Evolutionary conservation across 768 basidiomycete genomes (phyloP), one percentile per base, ranked within the genome.

Genomic region (Russula sp.): DNA sequence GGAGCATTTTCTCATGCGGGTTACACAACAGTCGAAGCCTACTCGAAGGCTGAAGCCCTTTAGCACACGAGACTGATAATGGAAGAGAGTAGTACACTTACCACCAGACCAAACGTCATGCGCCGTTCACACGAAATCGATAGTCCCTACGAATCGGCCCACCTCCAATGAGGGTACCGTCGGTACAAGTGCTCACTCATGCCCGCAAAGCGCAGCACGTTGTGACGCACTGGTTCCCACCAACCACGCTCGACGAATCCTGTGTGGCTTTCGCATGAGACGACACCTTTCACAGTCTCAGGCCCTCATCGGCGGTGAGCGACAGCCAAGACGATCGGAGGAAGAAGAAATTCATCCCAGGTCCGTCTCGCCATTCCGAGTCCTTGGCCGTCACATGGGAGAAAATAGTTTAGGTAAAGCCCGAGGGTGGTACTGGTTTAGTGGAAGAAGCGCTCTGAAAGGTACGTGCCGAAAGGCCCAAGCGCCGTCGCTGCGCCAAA

Each of bases 321-420:
- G 83, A 83, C 5, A 90, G 92, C 73, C 89, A 89, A 0, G 83
- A 86, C 2, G 86, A 84, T 40, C 87, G 86, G 5, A 93, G 75
- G 72, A 92, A 86, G 68, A 88, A 89, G 16, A 84, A 75, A 71
- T 93, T 92, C 77, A 93, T 90, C 0, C 85, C 84, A 0, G 89
- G 89, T 46, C 72, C 69, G 71, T 94, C 92, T n/a, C 89, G 83
- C 89, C 90, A 90, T 18, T n/a, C n/a, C n/a, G n/a, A n/a, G n/a
- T 83, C 84, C 30, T 78, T 73, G 8, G 79, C 79, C 55, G 78
- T 75, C 1, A 83, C 73, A 69, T 89, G 86, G 5, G 86, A 77
- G 71, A 93, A 92, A 70, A 93, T 90, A 13, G 82, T 78, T 48
- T 91, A 84, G 69, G 84, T 75, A 22, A 92, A n/a, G n/a, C n/a